Percentiles rank a stretch among this genome's conserved stretches.
These are phyloP conservation scores for Phytophthora hybrid DNA, from an alignment of 352 stramenopile species.

Conservation along the genomic window DNA sequence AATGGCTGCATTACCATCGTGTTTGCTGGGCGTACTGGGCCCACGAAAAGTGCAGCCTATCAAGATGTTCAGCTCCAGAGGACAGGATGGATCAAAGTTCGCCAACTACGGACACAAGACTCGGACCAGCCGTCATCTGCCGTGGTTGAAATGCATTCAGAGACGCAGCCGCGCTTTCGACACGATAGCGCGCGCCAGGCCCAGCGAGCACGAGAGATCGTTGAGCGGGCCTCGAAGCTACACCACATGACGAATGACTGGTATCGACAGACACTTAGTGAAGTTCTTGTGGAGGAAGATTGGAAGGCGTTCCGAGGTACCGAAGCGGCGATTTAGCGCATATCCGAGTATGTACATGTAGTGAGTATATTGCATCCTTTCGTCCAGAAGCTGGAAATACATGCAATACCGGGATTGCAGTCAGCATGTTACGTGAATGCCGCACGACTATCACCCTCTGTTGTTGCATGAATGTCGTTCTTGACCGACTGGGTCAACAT, in stretches of 20 bases:
- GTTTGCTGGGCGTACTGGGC: constrained; percentile 16
- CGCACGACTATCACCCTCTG: too few species aligned
- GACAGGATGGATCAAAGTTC: constrained; percentile 38
- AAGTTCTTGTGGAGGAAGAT: constrained; percentile 36
- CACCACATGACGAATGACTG: constrained; percentile 22
- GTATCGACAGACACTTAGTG: constrained; percentile 30
- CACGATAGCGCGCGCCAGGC: constrained; percentile 10
- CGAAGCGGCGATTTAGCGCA: constrained; percentile 4
- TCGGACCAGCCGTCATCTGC: constrained; percentile 2
- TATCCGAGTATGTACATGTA: too few species aligned
- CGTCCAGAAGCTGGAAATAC: too few species aligned
- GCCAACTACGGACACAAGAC: not conserved
- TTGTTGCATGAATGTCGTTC: too few species aligned
- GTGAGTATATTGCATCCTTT: not conserved
- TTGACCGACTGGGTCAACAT: too few species aligned
- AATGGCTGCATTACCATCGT: constrained; percentile 33
- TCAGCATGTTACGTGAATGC: too few species aligned
- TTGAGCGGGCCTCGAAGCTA: constrained; percentile 19
- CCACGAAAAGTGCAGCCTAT: not conserved
- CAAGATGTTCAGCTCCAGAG: constrained; percentile 33
- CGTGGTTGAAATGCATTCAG: constrained; percentile 28
- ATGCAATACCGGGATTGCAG: too few species aligned
- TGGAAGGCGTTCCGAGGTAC: constrained; percentile 25
- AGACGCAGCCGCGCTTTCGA: constrained; percentile 26
- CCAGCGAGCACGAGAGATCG: constrained; percentile 16